phyloP scores from a whole-genome alignment of 2,329 filamentous ascomycete genomes.

The Penicillium sp. region DNA sequence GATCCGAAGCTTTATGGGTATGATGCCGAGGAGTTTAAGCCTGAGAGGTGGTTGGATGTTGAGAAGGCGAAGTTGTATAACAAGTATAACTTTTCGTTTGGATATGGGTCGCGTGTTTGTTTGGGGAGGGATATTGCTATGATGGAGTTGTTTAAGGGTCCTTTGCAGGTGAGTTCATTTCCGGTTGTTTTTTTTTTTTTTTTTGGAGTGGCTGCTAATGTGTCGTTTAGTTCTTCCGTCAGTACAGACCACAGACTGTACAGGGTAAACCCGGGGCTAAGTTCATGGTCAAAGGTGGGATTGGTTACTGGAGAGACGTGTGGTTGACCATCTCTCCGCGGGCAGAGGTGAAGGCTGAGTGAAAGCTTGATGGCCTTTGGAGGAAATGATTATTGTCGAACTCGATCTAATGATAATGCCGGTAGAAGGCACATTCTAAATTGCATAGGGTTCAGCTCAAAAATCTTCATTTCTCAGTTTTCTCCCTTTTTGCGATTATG shows the following conservation, averaged over 20 bases:
- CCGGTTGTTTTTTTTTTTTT: neutral
- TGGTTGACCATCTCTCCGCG: constrained; percentile 35
- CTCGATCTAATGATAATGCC: too few relatives aligned
- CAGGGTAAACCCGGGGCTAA: constrained; percentile 28
- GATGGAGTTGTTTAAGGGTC: constrained; percentile 55
- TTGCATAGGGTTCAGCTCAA: too few relatives aligned
- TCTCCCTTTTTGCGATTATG: too few relatives aligned
- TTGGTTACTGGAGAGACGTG: constrained; percentile 36
- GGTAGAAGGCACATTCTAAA: too few relatives aligned
- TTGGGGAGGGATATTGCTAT: constrained; percentile 53
- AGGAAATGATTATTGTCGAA: neutral
- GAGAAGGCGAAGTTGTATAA: constrained; percentile 45
- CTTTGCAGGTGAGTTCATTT: constrained; percentile 32
- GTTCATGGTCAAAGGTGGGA: constrained; percentile 36
- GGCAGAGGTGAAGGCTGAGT: constrained; percentile 15
- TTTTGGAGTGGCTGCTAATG: constrained; percentile 4
- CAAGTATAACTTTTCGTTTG: constrained; percentile 53
- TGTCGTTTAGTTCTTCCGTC: constrained; percentile 32
- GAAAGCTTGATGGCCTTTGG: neutral
- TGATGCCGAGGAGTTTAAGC: constrained; percentile 43
- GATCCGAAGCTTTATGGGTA: constrained; percentile 44
- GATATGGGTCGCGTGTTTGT: constrained; percentile 51
- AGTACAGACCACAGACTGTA: constrained; percentile 25
- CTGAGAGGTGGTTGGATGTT: constrained; percentile 44
- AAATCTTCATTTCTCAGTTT: too few relatives aligned